Conservation (phyloP, 495 filamentous ascomycete species). For the Penicillium simplicissimum region DNA sequence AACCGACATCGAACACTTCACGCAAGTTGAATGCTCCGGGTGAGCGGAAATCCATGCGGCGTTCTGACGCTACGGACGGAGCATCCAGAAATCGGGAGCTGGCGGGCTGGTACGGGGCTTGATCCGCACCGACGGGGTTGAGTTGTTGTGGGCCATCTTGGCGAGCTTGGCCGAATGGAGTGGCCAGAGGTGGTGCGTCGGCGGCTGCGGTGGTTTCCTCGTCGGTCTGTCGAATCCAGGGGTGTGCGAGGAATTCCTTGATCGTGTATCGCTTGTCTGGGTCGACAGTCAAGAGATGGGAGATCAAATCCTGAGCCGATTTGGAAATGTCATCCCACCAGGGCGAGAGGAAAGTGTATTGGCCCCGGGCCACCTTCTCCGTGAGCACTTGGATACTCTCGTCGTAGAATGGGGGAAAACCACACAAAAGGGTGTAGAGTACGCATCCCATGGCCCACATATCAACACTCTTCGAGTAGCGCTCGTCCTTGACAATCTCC, state of each 20-base stretch:
- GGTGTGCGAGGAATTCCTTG: slow-evolving; percentile 82
- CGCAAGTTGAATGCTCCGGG: slow-evolving; percentile 93
- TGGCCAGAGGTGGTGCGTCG: slow-evolving; percentile 76
- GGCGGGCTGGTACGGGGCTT: slow-evolving; percentile 42
- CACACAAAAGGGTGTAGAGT: slow-evolving; percentile 92
- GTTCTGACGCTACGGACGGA: slow-evolving; percentile 56
- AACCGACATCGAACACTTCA: slow-evolving; percentile 96
- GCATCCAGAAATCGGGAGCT: slow-evolving; percentile 49
- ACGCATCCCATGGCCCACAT: slow-evolving; percentile 99
- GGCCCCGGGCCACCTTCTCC: slow-evolving; percentile 94
- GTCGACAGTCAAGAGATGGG: slow-evolving; percentile 89
- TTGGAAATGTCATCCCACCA: slow-evolving; percentile 99
- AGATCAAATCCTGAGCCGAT: slow-evolving; percentile 89
- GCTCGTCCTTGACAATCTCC: slow-evolving; percentile 98
- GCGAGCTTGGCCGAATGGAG: slow-evolving; percentile 54
- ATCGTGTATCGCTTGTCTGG: slow-evolving; percentile 90
- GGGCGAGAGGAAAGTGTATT: slow-evolving; percentile 96
- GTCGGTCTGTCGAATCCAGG: slow-evolving; percentile 81
- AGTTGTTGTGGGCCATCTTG: slow-evolving; percentile 47
- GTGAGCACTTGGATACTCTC: slow-evolving; percentile 96
- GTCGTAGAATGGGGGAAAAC: slow-evolving; percentile 98
- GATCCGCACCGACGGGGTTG: slow-evolving; percentile 36
- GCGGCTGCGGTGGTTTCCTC: slow-evolving; percentile 73
- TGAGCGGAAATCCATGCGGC: slow-evolving; percentile 89
- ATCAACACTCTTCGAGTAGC: slow-evolving; percentile 97